Evolutionary conservation across 73 alveolate species (phyloP).

Genomic region (Durusdinium trenchii): DNA sequence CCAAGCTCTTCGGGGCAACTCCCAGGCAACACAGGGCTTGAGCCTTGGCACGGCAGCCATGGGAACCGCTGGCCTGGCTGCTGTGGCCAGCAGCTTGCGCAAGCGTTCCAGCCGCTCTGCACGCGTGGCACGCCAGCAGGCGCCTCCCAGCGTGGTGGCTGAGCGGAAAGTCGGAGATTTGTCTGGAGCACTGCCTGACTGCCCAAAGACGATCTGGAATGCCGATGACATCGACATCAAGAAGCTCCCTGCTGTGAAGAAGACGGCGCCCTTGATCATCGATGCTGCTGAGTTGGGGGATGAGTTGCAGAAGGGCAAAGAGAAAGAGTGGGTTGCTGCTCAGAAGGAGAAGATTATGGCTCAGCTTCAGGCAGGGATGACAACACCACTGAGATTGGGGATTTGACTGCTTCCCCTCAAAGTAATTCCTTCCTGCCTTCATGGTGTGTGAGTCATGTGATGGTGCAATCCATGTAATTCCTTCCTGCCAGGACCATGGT

Average conservation of each 20-base stretch:
- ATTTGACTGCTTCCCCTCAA: too few species aligned
- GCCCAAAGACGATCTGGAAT: constrained; percentile 83
- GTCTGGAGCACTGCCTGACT: constrained; percentile 76
- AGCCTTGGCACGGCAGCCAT: neutral
- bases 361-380: constrained; percentile 49
- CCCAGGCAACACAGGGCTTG: neutral
- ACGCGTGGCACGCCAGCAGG: constrained; percentile 43
- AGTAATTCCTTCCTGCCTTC: too few species aligned
- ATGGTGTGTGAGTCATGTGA: too few species aligned
- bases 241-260: constrained; percentile 51
- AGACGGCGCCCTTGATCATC: constrained; percentile 89
- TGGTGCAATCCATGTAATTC: too few species aligned
- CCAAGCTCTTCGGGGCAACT: neutral
- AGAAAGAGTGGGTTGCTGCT: constrained; percentile 71
- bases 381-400: too few species aligned
- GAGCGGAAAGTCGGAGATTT: constrained; percentile 31
- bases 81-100: constrained; percentile 3
- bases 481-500: constrained; percentile 74
- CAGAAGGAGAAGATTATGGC: constrained; percentile 85
- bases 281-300: constrained; percentile 59
- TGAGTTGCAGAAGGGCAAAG: constrained; percentile 43
- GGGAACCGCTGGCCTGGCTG: constrained; percentile 9
- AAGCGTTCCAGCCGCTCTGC: constrained; percentile 33
- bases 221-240: constrained; percentile 77
- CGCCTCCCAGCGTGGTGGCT: neutral